Percentiles rank a stretch among this genome's conserved stretches.
Evolutionary conservation across 371 early-diverging fungal genomes (phyloP).

Genomic region (Coemansia sp.): DNA sequence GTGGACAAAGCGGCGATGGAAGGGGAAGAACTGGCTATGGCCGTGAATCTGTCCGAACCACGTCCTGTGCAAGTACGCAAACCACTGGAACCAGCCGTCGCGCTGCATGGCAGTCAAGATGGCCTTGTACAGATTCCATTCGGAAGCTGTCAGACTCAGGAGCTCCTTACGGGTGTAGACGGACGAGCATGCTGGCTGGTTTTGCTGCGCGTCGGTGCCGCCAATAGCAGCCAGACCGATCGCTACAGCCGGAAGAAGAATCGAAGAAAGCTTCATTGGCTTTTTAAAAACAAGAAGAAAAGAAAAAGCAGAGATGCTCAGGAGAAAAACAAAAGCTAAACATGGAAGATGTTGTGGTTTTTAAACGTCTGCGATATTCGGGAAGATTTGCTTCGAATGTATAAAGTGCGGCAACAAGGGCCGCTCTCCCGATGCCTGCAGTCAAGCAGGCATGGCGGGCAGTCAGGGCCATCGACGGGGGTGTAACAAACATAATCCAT

Average conservation of each 20-base stretch:
- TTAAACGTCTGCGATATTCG: background rate
- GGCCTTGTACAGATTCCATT: constrained; percentile 31
- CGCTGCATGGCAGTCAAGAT: constrained; percentile 45
- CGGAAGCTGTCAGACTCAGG: constrained; percentile 29
- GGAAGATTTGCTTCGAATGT: background rate
- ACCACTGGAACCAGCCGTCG: constrained; percentile 46
- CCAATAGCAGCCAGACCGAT: constrained; percentile 31
- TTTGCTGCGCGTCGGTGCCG: constrained; percentile 38
- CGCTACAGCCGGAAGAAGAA: constrained; percentile 29
- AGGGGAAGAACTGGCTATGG: constrained; percentile 54
- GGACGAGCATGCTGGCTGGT: constrained; percentile 42
- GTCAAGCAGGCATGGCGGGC: background rate
- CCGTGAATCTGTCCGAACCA: constrained; percentile 49
- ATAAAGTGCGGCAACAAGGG: background rate
- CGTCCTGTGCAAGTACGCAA: constrained; percentile 35
- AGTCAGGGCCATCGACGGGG: background rate
- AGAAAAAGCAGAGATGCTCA: background rate
- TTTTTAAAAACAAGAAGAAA: background rate
- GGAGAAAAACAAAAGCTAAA: background rate
- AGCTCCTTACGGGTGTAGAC: constrained; percentile 48
- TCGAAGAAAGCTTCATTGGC: constrained; percentile 23
- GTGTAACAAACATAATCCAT: background rate
- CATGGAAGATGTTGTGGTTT: background rate
- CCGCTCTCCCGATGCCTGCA: background rate
- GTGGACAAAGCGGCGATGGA: constrained; percentile 54